Evolutionary conservation across 352 stramenopile genomes (phyloP).

Genomic region (Saprolegnia diclina): DNA sequence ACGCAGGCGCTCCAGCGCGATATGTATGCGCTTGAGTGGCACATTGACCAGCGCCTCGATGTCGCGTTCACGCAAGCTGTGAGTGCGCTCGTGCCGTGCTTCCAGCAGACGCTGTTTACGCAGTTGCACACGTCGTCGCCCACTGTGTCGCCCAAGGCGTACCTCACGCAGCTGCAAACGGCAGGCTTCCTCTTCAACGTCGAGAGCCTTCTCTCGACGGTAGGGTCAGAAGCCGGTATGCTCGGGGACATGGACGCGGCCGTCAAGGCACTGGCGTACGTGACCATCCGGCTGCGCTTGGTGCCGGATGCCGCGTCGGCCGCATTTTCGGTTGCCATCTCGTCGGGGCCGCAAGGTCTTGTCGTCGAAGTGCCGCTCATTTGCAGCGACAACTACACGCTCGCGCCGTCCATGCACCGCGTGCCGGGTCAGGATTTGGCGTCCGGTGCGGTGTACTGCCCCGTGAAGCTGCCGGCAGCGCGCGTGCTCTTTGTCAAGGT

Average conservation of each 20-base stretch:
- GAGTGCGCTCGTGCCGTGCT: conserved; percentile 76
- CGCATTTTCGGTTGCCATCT: conserved; percentile 67
- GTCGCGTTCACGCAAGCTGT: conserved; percentile 79
- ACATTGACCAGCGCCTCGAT: conserved; percentile 74
- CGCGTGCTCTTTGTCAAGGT: conserved; percentile 45
- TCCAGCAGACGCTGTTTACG: conserved; percentile 79
- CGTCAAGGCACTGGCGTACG: conserved; percentile 59
- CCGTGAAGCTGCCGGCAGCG: conserved; percentile 30
- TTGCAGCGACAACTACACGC: conserved; percentile 36
- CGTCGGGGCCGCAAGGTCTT: conserved; percentile 48
- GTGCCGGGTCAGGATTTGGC: conserved; percentile 64
- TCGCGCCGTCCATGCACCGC: conserved; percentile 51
- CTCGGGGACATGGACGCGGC: conserved; percentile 77
- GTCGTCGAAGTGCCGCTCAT: conserved; percentile 74
- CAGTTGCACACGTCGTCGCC: conserved; percentile 40
- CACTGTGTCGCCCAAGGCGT: not conserved
- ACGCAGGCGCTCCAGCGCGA: conserved; percentile 67
- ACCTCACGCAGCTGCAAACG: conserved; percentile 25
- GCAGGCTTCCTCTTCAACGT: conserved; percentile 79
- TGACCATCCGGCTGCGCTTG: conserved; percentile 63
- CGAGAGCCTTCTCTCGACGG: conserved; percentile 79
- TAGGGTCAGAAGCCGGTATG: conserved; percentile 80
- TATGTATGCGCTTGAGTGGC: conserved; percentile 78
- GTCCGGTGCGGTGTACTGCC: conserved; percentile 66
- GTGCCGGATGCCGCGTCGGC: conserved; percentile 56